Conservation (phyloP, 2,329 filamentous ascomycete genomes). For the Scedosporium dehoogii region DNA sequence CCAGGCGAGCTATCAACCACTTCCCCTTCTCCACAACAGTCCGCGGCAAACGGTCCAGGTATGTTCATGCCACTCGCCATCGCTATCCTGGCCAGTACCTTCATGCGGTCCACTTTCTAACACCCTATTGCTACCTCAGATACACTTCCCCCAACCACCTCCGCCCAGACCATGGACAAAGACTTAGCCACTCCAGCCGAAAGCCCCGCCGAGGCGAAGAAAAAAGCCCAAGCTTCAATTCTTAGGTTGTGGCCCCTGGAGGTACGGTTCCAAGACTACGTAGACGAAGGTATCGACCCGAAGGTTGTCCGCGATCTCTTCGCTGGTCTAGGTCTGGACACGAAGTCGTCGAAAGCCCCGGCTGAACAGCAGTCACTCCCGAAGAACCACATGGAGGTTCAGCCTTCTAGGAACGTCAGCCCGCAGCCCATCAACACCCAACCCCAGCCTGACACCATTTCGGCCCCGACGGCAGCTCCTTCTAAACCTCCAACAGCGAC, state of each 20-base stretch:
- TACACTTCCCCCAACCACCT: background rate
- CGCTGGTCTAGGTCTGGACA: conserved; percentile 53
- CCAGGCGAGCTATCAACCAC: conserved; percentile 32
- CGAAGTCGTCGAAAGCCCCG: conserved; percentile 13
- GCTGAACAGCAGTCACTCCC: background rate
- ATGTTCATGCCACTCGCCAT: background rate
- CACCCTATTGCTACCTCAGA: background rate
- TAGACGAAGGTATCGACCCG: conserved; percentile 62
- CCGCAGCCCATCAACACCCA: background rate
- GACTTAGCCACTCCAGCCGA: background rate
- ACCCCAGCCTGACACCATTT: background rate
- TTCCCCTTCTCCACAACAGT: background rate
- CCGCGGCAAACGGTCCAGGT: background rate
- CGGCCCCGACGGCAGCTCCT: background rate
- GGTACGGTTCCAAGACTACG: conserved; percentile 62
- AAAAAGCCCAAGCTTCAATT: conserved; percentile 57
- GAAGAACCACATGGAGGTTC: background rate
- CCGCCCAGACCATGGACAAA: background rate
- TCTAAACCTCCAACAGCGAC: background rate
- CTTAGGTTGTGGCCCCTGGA: conserved; percentile 55
- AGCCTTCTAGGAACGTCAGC: background rate
- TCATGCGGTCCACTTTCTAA: no score
- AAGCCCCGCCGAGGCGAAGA: conserved; percentile 29
- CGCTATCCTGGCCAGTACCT: no score
- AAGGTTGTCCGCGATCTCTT: conserved; percentile 55